These are phyloP conservation scores for Scenedesmus sp. DNA, from an alignment of 163 green algal species.

Conservation along the genomic window DNA sequence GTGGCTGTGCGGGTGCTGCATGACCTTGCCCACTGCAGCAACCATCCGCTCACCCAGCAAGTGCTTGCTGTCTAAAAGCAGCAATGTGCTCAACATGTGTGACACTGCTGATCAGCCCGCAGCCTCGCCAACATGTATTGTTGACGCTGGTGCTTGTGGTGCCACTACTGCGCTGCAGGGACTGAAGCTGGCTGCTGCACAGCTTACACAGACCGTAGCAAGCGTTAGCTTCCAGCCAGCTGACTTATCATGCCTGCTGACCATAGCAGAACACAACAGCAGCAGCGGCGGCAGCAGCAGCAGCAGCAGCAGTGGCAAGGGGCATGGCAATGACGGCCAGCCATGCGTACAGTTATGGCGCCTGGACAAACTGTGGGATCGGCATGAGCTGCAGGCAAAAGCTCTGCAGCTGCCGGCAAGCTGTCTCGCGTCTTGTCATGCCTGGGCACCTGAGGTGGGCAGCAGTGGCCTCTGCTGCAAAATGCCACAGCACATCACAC, in stretches of 20 bases:
- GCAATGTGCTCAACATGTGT: background rate
- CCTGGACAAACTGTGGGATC: constrained; percentile 59
- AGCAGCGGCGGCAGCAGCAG: constrained; percentile 8
- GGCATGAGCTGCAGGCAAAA: constrained; percentile 41
- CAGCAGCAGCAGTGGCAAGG: background rate
- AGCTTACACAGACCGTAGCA: background rate
- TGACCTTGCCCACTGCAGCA: background rate
- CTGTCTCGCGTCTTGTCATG: constrained; percentile 42
- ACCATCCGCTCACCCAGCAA: background rate
- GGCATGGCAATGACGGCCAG: too few relatives aligned
- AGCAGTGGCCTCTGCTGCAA: background rate
- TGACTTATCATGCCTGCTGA: constrained; percentile 52
- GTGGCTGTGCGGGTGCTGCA: background rate
- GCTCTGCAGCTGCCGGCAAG: background rate
- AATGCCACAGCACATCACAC: background rate
- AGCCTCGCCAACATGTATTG: too few relatives aligned
- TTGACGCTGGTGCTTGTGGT: background rate
- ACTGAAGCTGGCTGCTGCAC: constrained; percentile 18
- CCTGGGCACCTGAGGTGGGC: constrained; percentile 53
- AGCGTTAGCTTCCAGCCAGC: constrained; percentile 62
- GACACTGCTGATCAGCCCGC: too few relatives aligned
- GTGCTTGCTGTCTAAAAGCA: background rate
- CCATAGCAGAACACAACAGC: background rate
- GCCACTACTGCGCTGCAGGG: background rate
- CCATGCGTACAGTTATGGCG: constrained; percentile 52